Base-by-base conservation (phyloP, 345 rosid genomes). In the Eucalyptus sp. region DNA sequence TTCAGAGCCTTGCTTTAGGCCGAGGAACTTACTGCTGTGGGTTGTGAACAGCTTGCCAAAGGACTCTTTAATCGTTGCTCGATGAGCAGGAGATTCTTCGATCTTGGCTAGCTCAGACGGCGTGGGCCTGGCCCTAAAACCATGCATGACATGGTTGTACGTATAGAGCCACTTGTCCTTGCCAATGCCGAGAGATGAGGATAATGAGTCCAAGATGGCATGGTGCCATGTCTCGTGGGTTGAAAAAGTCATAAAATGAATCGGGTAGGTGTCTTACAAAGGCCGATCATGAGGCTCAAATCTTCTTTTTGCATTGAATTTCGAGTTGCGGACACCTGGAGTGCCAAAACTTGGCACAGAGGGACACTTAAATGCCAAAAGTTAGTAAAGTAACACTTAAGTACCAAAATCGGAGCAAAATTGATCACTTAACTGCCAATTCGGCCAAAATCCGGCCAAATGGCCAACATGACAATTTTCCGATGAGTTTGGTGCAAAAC, bases 91-190 rank as follows among this genome's bases (percentile, higher is more conserved):
- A 66, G 90, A 91, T 86, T 87, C 90, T 89, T 93, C 94, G 13
- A 93, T 88, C 87, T 90, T 91, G 22, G 90, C 80, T 29, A 92
- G 64, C 41, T 93, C 94, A 25, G 92, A 91, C 10, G 37, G 62
- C 18, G 95, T 93, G 43, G 91, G 92, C 89, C 92, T 93, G 14
- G 94, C 94, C 41, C 94, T 93, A 37, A 94, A 94, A 10, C 94
- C 94, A 31, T 93, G 91, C 54, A 93, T 88, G 64, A 88, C 93
- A 79, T 93, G 94, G 86, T 87, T 91, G 64, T 94, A 93, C 1
- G 94, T 90, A 51, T 92, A 93, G 15, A 92, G 79, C 4, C 92
- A 49, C 86, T 71, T 54, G 54, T 89, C 88, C 1, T 89, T n/a
- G 5, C 52, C 89, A 46, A 87, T 76, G 58, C 50, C 37, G 17